phyloP scores from a whole-genome alignment of 2,329 filamentous ascomycete species.

The Arthrobotrys megalospora region DNA sequence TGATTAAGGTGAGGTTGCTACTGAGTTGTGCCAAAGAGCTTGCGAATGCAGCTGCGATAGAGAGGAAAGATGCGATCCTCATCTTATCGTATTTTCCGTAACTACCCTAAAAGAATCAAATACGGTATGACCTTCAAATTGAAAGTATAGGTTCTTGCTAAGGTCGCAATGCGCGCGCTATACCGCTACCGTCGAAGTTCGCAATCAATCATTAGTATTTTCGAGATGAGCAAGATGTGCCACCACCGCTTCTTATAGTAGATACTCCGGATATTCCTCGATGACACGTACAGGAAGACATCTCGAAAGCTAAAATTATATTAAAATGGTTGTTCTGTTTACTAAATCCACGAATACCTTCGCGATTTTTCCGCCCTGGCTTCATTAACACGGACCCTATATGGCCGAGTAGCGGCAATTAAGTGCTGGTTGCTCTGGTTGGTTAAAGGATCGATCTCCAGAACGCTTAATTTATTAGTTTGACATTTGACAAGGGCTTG shows the following conservation, averaged over 20 bases:
- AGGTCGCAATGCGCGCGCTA: background rate
- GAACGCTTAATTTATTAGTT: background rate
- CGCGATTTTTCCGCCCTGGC: background rate
- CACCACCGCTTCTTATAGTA: too few species aligned
- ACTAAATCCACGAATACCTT: background rate
- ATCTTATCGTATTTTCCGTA: constrained; percentile 4
- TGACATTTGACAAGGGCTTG: too few species aligned
- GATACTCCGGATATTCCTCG: background rate
- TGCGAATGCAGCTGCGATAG: constrained; percentile 18
- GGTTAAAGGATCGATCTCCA: background rate
- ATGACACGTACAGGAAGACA: background rate
- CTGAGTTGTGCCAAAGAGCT: constrained; percentile 28
- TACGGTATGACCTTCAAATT: background rate
- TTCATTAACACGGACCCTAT: constrained; percentile 13
- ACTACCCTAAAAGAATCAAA: background rate
- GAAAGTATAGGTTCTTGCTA: background rate
- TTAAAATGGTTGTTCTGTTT: background rate
- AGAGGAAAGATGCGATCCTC: constrained; percentile 32
- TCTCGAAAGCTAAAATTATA: background rate
- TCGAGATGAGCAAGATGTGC: too few species aligned
- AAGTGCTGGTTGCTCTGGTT: background rate
- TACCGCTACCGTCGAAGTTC: too few species aligned
- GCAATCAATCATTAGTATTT: too few species aligned
- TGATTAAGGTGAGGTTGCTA: constrained; percentile 41
- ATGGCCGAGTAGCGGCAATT: constrained; percentile 15